Conservation (phyloP, 164 flowering plant genomes). For the Malania oleifera region DNA sequence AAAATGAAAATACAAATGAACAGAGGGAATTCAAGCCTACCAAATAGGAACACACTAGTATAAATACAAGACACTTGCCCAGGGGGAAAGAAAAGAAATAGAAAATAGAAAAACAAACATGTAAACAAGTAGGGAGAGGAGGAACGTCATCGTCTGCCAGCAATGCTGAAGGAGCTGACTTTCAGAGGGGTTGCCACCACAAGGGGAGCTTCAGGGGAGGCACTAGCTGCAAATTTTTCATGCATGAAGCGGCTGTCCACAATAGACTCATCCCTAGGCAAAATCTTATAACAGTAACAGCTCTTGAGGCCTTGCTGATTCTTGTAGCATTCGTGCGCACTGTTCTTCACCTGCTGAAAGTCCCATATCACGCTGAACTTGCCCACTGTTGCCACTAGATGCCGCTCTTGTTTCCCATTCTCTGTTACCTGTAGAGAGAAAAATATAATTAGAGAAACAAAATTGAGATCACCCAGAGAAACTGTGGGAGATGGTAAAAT, state of each 20-base stretch:
- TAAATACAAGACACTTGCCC: neutral
- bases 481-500: too few relatives aligned
- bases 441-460: neutral
- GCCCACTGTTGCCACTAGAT: slow-evolving; percentile 59
- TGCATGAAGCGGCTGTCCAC: slow-evolving; percentile 51
- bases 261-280: slow-evolving; percentile 42
- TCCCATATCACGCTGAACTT: slow-evolving; percentile 79
- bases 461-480: neutral
- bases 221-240: slow-evolving; percentile 34
- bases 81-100: too few relatives aligned
- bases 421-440: slow-evolving; percentile 76
- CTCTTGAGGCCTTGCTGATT: slow-evolving; percentile 50
- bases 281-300: slow-evolving; percentile 44
- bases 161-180: slow-evolving; percentile 44
- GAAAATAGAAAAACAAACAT: neutral
- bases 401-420: slow-evolving; percentile 63
- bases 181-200: slow-evolving; percentile 51
- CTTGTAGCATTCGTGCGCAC: slow-evolving; percentile 39
- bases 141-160: slow-evolving; percentile 17
- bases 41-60: neutral
- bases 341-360: slow-evolving; percentile 68
- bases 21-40: neutral
- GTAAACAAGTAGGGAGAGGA: neutral
- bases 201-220: slow-evolving; percentile 52
- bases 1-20: neutral